Evolutionary conservation across 306 rosid genomes (phyloP).

Genomic region (Cicer yamashitae): DNA sequence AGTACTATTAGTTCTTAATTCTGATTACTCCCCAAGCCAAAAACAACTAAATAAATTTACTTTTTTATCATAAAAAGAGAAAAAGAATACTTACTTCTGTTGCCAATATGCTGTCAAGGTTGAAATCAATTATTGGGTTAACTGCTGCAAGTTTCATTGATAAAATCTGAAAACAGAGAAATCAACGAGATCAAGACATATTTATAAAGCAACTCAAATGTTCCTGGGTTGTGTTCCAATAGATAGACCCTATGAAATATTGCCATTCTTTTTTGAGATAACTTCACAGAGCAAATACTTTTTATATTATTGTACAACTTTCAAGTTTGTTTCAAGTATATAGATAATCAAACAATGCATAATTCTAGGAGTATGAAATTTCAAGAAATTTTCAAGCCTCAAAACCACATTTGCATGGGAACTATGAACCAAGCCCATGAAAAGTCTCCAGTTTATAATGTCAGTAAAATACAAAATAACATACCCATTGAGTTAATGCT

Average conservation of each 20-base stretch:
- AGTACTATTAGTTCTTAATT: conserved; percentile 4
- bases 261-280: conserved; percentile 27
- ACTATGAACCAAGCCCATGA: neutral
- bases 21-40: conserved; percentile 26
- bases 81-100: conserved; percentile 68
- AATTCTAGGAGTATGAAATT: conserved; percentile 31
- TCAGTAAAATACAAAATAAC: conserved; percentile 5
- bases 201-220: conserved; percentile 31
- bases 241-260: conserved; percentile 36
- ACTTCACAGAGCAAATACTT: neutral
- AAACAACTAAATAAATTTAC: neutral
- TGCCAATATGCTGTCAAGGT: conserved; percentile 73
- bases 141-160: conserved; percentile 96
- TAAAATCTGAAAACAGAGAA: conserved; percentile 69
- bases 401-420: neutral
- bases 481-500: conserved; percentile 2
- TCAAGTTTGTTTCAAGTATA: conserved; percentile 13
- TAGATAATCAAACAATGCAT: conserved; percentile 11
- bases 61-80: neutral
- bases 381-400: conserved; percentile 42
- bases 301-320: conserved; percentile 27
- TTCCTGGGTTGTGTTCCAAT: conserved; percentile 29
- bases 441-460: conserved; percentile 10
- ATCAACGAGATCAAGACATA: conserved; percentile 43
- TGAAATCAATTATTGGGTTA: conserved; percentile 84